Percentiles rank a stretch among this genome's conserved stretches.
These are phyloP conservation scores for Trichoderma sp. DNA, from an alignment of 2,329 filamentous ascomycete species.

Conservation along the genomic window DNA sequence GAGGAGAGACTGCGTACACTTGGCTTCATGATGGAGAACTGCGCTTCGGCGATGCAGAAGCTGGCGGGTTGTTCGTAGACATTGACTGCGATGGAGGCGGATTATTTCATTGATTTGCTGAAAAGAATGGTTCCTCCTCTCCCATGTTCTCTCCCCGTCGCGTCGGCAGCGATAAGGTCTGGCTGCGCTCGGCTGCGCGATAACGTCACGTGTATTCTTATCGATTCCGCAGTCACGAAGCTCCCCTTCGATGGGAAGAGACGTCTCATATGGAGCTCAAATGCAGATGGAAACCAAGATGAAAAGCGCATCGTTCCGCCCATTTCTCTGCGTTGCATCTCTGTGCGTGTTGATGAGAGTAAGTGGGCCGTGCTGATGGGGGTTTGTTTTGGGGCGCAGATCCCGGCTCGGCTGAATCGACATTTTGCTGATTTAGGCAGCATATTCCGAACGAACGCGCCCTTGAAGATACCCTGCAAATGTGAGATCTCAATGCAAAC, in stretches of 20 bases:
- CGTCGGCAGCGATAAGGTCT: not conserved
- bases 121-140: too few relatives aligned
- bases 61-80: too few relatives aligned
- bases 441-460: not conserved
- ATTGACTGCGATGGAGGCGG: not conserved
- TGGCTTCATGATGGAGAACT: not conserved
- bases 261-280: not conserved
- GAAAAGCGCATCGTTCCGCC: not conserved
- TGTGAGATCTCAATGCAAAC: not conserved
- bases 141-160: not conserved
- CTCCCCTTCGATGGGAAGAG: too few relatives aligned
- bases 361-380: not conserved
- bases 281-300: not conserved
- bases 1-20: too few relatives aligned
- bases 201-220: not conserved
- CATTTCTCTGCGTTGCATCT: not conserved
- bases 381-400: not conserved
- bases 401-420: conserved; percentile 6
- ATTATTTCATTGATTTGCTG: not conserved
- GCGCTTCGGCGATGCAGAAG: not conserved
- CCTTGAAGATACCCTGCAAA: not conserved
- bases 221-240: not conserved
- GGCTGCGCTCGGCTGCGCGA: not conserved
- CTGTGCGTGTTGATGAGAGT: not conserved
- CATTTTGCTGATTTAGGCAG: conserved; percentile 11